phyloP scores from a whole-genome alignment of 1,284 basidiomycete species.

The Puccinia horiana region DNA sequence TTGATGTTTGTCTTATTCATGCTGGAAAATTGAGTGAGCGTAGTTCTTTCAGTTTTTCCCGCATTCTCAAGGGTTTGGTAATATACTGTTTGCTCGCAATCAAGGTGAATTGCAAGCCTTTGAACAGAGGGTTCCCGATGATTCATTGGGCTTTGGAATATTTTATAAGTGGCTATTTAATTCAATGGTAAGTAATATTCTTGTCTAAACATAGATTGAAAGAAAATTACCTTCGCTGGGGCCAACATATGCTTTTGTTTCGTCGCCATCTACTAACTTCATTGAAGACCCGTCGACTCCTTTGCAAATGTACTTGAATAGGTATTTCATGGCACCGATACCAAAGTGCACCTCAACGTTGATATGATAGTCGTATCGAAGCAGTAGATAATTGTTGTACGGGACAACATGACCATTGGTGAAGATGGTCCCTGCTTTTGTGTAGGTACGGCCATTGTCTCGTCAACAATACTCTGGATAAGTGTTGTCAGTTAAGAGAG shows the following conservation, averaged over 20 bases:
- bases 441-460: neutral
- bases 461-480: neutral
- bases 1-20: neutral
- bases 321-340: neutral
- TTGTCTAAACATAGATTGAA: neutral
- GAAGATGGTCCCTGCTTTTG: neutral
- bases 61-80: neutral
- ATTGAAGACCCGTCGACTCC: neutral
- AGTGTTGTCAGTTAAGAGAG: neutral
- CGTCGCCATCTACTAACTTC: constrained; percentile 54
- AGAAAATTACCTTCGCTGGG: neutral
- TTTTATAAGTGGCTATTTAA: neutral
- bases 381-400: constrained; percentile 18
- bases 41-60: neutral
- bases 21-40: neutral
- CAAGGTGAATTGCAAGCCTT: neutral
- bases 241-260: constrained; percentile 58
- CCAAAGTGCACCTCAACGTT: constrained; percentile 2
- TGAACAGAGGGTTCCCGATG: neutral
- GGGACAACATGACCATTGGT: neutral
- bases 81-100: neutral
- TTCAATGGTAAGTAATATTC: no score
- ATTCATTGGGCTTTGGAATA: neutral
- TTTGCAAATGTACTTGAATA: constrained; percentile 35
- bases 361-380: constrained; percentile 10